Conservation (phyloP, 2,329 filamentous ascomycete species). For the Diaporthe vaccinii region DNA sequence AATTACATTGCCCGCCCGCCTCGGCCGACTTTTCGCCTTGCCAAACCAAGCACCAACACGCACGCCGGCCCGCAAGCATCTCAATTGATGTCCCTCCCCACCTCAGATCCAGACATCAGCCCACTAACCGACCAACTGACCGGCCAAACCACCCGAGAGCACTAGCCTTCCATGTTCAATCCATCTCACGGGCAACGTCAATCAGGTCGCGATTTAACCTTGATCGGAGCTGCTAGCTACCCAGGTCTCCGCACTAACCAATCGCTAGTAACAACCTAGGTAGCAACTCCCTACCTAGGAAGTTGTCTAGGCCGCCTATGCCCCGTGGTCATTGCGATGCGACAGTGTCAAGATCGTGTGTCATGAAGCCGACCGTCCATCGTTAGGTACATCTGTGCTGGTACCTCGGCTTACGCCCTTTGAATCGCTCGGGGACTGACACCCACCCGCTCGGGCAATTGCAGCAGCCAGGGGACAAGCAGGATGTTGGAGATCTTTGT, state of each 20-base stretch:
- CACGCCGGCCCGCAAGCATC: neutral
- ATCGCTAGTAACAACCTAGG: neutral
- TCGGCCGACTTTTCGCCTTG: conserved; percentile 1
- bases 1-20: neutral
- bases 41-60: neutral
- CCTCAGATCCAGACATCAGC: conserved; percentile 19
- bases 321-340: conserved; percentile 14
- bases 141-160: neutral
- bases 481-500: neutral
- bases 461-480: neutral
- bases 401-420: conserved; percentile 22
- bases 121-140: conserved; percentile 2
- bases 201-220: neutral
- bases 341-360: conserved; percentile 30
- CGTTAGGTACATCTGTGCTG: conserved; percentile 14
- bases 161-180: neutral
- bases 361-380: conserved; percentile 21
- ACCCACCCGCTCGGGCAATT: neutral
- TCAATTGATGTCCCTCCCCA: conserved; percentile 24
- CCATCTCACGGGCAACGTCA: neutral
- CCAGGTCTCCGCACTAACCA: neutral
- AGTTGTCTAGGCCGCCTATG: neutral
- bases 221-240: neutral
- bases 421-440: neutral
- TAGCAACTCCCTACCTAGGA: neutral